These are phyloP conservation scores for Paramyrothecium roridum DNA, from an alignment of 2,329 filamentous ascomycete genomes.

Conservation along the genomic window DNA sequence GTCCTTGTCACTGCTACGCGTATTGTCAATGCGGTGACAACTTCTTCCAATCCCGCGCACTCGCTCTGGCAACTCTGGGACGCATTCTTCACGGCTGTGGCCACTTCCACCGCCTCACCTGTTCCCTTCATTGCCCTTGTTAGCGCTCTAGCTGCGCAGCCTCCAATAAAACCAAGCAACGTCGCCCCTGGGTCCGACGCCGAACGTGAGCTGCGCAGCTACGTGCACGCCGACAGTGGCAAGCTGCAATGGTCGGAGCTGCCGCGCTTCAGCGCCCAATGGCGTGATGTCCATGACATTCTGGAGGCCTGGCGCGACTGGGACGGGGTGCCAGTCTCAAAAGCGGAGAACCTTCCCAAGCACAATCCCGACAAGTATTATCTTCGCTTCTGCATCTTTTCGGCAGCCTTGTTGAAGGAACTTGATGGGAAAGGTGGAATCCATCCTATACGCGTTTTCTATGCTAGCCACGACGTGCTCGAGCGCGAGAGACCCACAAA, in stretches of 20 bases:
- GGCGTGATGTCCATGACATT: not conserved
- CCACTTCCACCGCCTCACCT: not conserved
- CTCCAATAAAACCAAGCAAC: not conserved
- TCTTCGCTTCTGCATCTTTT: not conserved
- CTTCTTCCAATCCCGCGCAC: not conserved
- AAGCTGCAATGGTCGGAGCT: not conserved
- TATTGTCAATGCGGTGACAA: not conserved
- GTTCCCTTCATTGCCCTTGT: not conserved
- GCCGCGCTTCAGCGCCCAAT: not conserved
- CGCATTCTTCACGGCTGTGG: not conserved
- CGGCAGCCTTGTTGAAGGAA: not conserved
- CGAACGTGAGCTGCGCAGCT: not conserved
- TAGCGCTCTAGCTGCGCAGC: not conserved
- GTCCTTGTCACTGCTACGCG: not conserved
- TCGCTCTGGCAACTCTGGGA: not conserved
- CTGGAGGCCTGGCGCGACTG: not conserved
- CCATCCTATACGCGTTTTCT: not conserved
- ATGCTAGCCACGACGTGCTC: not conserved
- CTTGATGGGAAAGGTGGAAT: not conserved
- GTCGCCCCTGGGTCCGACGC: not conserved
- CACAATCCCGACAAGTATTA: not conserved
- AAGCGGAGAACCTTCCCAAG: not conserved
- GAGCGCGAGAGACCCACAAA: not conserved
- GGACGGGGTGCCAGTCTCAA: not conserved
- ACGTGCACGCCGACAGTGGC: not conserved